Percentiles rank a stretch among this genome's conserved stretches.
Evolutionary conservation across 2,329 filamentous ascomycete species (phyloP).

Genomic region (Podosphaera fusca): DNA sequence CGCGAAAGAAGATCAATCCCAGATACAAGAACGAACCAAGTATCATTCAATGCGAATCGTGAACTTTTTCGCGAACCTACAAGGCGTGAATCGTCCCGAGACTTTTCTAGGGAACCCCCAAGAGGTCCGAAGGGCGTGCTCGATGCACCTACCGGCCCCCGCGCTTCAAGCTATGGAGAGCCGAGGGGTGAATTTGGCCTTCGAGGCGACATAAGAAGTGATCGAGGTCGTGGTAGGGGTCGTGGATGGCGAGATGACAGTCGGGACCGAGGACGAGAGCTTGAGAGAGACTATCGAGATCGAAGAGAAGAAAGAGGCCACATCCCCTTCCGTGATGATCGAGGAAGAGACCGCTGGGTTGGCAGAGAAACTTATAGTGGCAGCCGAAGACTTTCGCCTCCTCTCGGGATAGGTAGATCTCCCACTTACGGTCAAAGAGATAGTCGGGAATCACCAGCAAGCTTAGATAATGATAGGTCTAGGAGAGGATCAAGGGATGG

Average conservation of each 20-base stretch:
- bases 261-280: conserved; percentile 29
- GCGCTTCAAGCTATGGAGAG: conserved; percentile 39
- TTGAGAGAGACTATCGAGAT: conserved; percentile 28
- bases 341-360: conserved; percentile 13
- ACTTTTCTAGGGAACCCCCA: conserved; percentile 22
- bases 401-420: conserved; percentile 34
- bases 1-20: conserved; percentile 14
- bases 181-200: conserved; percentile 22
- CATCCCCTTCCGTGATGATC: conserved; percentile 30
- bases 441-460: conserved; percentile 18
- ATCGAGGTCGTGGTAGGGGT: conserved; percentile 22
- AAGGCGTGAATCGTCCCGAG: conserved; percentile 12
- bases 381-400: conserved; percentile 38
- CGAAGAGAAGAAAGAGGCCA: conserved; percentile 25
- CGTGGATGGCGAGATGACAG: conserved; percentile 32
- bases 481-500: conserved; percentile 50
- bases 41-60: conserved; percentile 35
- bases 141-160: conserved; percentile 38
- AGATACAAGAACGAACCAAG: conserved; percentile 17
- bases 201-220: conserved; percentile 29
- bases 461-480: conserved; percentile 42
- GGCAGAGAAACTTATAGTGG: conserved; percentile 20
- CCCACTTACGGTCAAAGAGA: conserved; percentile 37
- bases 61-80: conserved; percentile 30
- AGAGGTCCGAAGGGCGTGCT: conserved; percentile 62